These are phyloP conservation scores for Fusarium subtropicale DNA, from an alignment of 2,329 filamentous ascomycete species.

Conservation along the genomic window DNA sequence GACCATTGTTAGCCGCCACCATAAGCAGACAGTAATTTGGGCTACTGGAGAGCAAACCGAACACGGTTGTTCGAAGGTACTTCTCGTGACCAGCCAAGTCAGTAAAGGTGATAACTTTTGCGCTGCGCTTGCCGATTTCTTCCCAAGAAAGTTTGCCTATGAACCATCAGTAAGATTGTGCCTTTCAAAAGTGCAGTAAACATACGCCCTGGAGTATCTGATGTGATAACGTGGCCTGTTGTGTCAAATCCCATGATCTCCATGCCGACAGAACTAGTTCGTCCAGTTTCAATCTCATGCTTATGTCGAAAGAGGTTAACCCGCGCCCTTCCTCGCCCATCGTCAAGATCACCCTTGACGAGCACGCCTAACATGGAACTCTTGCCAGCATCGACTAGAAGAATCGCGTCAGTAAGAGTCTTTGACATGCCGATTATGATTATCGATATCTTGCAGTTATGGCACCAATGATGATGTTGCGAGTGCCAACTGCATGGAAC, in stretches of 20 bases:
- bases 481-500: not conserved
- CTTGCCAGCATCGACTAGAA: constrained; percentile 91
- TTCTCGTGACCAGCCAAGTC: constrained; percentile 96
- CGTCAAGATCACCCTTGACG: constrained; percentile 94
- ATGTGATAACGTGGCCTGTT: constrained; percentile 82
- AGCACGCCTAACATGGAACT: constrained; percentile 95
- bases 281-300: constrained; percentile 94
- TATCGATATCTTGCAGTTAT: not conserved
- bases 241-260: constrained; percentile 99
- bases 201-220: constrained; percentile 84
- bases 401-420: constrained; percentile 23
- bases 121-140: constrained; percentile 93
- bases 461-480: not conserved
- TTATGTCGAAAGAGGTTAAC: constrained; percentile 98
- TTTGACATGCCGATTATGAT: not conserved
- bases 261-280: constrained; percentile 97
- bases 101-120: constrained; percentile 97
- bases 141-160: constrained; percentile 85
- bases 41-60: constrained; percentile 91
- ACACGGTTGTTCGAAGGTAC: constrained; percentile 95
- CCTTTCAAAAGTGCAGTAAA: constrained; percentile 1
- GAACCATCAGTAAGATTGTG: constrained; percentile 25
- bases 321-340: constrained; percentile 91
- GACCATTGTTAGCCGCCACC: constrained; percentile 97
- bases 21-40: constrained; percentile 98